Base-by-base conservation (phyloP, 148 eudicot genomes). In the Polygonum maritimum region DNA sequence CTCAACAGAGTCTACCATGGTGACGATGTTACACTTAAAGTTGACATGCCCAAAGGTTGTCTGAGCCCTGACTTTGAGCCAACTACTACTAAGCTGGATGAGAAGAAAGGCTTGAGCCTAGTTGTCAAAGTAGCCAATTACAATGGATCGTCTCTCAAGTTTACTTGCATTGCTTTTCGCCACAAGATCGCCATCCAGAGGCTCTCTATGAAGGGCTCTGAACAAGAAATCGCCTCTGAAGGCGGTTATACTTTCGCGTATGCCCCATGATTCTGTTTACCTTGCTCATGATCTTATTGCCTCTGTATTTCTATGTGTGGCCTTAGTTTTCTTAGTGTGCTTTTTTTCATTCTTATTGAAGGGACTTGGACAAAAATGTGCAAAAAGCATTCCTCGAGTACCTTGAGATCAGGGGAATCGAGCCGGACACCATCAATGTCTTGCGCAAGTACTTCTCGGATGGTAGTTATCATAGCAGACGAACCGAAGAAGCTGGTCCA, bases 361-460 rank as follows among this genome's bases (percentile, higher is more conserved):
- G 95, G 76, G 90, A 87, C 65, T 84, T 90, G 90, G 92, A 90
- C 83, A 92, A 88, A 76, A 90, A 90, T 78, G 63, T 90, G 81
- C 95, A 90, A 81, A 88, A 88, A 81, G 92, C 89, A 13, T 88
- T 90, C 82, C 88, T 80, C 80, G 85, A 87, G 82, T 90, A 87
- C 78, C 78, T 90, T 55, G 90, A 90, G 81, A 87, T 88, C 8
- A 83, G 95, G 74, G 92, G 92, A 26, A 81, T 90, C 73, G 88
- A 83, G 84, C 89, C 92, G 19, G 83, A 86, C 76, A 79, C 85
- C 2, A 87, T 90, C 55, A 88, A 87, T 75, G 86, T 87, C 82
- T 80, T 90, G 87, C 87, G 84, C 0, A 89, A 81, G 78, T 39
- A 39, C 41, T 39, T 39, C 0, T 39, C 41, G 7, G 6, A 4